Base-by-base conservation (phyloP, 208 protist species). In the Acanthamoeba lenticulata region DNA sequence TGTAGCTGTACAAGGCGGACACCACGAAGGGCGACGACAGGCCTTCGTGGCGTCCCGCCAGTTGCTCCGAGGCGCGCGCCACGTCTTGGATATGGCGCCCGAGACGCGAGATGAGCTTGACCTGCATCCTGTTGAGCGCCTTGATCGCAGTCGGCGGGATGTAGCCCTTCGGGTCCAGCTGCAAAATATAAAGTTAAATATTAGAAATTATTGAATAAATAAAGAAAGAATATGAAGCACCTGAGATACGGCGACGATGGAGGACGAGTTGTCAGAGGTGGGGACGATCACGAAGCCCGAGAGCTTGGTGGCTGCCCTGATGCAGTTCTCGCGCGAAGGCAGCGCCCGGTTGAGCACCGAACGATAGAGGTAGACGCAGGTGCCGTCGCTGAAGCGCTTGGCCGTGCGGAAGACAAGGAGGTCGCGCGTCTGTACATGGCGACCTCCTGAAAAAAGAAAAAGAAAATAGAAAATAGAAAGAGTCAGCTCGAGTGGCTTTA, bases 81-180 rank as follows among this genome's bases (percentile, higher is more conserved):
- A 74, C 65, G 65, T 74, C 65, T 74, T 55, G 77, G 27, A 86
- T 86, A 40, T 86, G 45, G 27, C 45, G 77, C 38, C n/a, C 42
- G 40, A 86, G 45, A 9, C 77, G 34, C 77, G 45, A 11, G 6
- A 55, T 45, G 13, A 86, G 45, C 27, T 55, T 45, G 21, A 55
- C 77, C 52, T 86, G 77, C 77, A 86, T 86, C 42, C 38, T 17
- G 77, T 86, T 86, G 38, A 86, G 77, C 15, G 42, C 19, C 38
- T 86, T 45, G 27, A 86, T 55, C 21, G 77, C 77, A 4, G 77
- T 86, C 1, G 77, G 44, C 0, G 77, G 45, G 24, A 86, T 55
- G 19, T 86, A 57, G n/a, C 77, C 77, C 45, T 86, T 86, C n/a
- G 77, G 77, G n/a, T 86, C 77, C 77, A 86, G 24, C 77, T 86